Conservation (phyloP, 208 protist species). For the Crithidia expoeki region DNA sequence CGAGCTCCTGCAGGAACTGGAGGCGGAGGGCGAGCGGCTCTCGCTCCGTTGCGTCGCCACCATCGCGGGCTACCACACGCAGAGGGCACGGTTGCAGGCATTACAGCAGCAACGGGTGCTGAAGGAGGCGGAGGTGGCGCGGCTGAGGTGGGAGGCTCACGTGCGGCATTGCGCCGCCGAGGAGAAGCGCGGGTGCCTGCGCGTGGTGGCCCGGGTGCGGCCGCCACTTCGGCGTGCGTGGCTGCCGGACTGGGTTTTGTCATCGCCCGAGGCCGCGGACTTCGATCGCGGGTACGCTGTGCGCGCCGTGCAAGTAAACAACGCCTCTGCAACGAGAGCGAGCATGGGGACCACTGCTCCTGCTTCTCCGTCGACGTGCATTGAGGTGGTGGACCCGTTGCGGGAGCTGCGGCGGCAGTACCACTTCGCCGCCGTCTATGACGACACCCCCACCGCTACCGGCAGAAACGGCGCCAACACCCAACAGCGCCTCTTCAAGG, state of each 20-base stretch:
- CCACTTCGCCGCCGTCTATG: conserved; percentile 23
- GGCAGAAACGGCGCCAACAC: not conserved
- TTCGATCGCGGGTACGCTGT: conserved; percentile 26
- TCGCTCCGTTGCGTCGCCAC: conserved; percentile 15
- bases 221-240: conserved; percentile 25
- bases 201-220: conserved; percentile 33
- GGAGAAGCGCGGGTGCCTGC: conserved; percentile 28
- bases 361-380: not conserved
- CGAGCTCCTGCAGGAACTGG: conserved; percentile 18
- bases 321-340: not conserved
- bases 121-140: conserved; percentile 34
- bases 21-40: conserved; percentile 24
- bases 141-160: conserved; percentile 32
- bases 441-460: not conserved
- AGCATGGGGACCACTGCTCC: not conserved
- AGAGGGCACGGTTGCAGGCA: conserved; percentile 28
- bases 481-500: conserved; percentile 38
- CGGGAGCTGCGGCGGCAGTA: conserved; percentile 25
- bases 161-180: conserved; percentile 34
- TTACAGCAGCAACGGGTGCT: conserved; percentile 23
- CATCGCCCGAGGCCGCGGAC: conserved; percentile 8
- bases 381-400: conserved; percentile 25
- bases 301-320: not conserved
- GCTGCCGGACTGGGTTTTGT: conserved; percentile 20
- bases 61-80: conserved; percentile 26